Evolutionary conservation across 2,329 filamentous ascomycete species (phyloP), one percentile per base, ranked within the genome.

Genomic region (Aspergillus neotritici): DNA sequence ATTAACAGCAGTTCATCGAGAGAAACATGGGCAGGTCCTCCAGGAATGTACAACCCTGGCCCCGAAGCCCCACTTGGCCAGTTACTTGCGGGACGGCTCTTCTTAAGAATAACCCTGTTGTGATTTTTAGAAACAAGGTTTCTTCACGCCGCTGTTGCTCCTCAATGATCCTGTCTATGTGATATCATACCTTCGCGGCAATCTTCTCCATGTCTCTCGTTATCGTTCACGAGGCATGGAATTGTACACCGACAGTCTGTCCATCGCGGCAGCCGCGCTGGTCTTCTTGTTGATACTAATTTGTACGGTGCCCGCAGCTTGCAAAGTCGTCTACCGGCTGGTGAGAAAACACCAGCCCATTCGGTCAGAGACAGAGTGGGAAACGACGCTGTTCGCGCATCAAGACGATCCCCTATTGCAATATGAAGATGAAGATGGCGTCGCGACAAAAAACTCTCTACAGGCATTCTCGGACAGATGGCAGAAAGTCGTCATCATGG

Each of bases 341-440:
- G 41, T 35, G 11, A 50, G 44, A 13, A 46, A 37, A 35, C 16
- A 32, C 28, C 34, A 28, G 14, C 37, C 39, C 15, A 46, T 47
- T 2, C 48, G 31, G 5, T 49, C 51, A 7, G 53, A 58, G 34
- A 55, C 51, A 14, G 50, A 31, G 4, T 49, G 51, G 6, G 53
- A 58, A 33, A 55, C 51, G n/a, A 49, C 55, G 30, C 40, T 43
- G 12, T 14, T 54, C 28, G 50, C 54, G 21, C 21, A 4, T 6
- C 21, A 25, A 25, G 21, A 9, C 21, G 9, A 8, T 25, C 7
- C 9, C 9, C 55, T 54, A 11, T 66, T 74, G 9, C 68, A 73
- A 10, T 89, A 89, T 56, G 70, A 81, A 53, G 86, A 90, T 57
- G 67, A 74, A 48, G 86, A 90, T 64, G 86, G 86, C 37, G 72